phyloP scores from a whole-genome alignment of 73 alveolate genomes.

The Paramecium octaurelia region DNA sequence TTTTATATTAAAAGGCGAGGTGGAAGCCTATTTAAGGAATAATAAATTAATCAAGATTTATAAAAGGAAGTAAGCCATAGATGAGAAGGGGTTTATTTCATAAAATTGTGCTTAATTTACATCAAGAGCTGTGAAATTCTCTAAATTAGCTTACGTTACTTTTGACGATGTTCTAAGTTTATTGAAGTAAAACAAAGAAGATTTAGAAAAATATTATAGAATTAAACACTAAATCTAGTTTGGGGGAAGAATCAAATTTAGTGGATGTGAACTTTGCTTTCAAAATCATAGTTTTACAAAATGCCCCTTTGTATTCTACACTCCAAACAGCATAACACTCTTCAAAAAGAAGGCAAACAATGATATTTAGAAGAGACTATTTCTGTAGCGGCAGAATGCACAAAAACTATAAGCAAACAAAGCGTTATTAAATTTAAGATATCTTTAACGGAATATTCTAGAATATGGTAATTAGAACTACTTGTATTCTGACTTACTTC shows the following conservation, averaged over 20 bases:
- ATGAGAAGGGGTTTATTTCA: conserved; percentile 8
- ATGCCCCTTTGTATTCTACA: conserved; percentile 37
- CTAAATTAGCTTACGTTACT: conserved; percentile 12
- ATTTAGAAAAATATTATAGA: neutral
- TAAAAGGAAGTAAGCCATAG: neutral
- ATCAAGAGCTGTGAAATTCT: neutral
- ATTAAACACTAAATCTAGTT: conserved; percentile 4
- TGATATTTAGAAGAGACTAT: neutral
- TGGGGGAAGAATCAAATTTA: conserved; percentile 14
- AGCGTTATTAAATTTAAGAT: neutral
- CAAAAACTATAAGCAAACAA: neutral
- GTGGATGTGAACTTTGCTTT: conserved; percentile 38
- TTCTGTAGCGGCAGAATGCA: neutral
- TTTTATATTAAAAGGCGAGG: conserved; percentile 58
- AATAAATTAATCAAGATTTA: neutral
- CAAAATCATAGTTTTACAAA: conserved; percentile 25
- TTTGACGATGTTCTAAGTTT: neutral
- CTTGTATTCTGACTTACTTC: neutral
- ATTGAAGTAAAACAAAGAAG: neutral
- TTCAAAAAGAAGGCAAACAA: neutral
- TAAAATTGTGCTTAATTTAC: conserved; percentile 7
- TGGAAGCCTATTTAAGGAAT: neutral
- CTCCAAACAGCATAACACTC: neutral
- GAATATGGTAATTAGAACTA: neutral
- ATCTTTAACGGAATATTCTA: neutral